These are phyloP conservation scores for Viola pubescens DNA, from an alignment of 441 rosid genomes.

Conservation along the genomic window DNA sequence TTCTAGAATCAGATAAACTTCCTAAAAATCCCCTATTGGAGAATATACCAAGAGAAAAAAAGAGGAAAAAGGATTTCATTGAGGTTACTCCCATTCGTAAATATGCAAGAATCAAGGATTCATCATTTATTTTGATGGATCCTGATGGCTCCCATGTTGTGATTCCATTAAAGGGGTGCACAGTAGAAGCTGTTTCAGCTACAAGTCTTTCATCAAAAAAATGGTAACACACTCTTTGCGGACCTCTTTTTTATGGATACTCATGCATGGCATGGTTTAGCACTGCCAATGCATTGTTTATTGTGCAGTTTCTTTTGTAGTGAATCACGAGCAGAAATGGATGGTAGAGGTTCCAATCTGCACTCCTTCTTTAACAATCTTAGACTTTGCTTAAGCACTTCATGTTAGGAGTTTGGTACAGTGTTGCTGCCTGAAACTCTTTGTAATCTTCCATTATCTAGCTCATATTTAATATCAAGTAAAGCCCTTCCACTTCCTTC, in stretches of 20 bases:
- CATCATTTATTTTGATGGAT: constrained; percentile 41
- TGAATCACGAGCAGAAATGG: no score
- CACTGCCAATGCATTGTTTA: no score
- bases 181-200: constrained; percentile 76
- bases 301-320: no score
- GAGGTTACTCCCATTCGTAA: constrained; percentile 63
- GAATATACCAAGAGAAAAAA: constrained; percentile 43
- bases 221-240: constrained; percentile 40
- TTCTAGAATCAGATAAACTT: constrained; percentile 58
- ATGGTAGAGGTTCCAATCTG: no score
- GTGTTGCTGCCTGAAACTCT: no score
- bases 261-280: no score
- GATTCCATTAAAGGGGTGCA: constrained; percentile 49
- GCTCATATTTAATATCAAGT: no score
- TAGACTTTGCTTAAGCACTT: no score
- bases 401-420: no score
- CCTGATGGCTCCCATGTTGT: constrained; percentile 40
- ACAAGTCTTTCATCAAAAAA: constrained; percentile 55
- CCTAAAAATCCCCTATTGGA: constrained; percentile 36
- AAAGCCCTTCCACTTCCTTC: no score
- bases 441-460: no score
- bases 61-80: constrained; percentile 42
- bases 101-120: constrained; percentile 47
- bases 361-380: no score
- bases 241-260: background rate